Base-by-base conservation (phyloP, 805 yeast genomes). In the Candida piceae region DNA sequence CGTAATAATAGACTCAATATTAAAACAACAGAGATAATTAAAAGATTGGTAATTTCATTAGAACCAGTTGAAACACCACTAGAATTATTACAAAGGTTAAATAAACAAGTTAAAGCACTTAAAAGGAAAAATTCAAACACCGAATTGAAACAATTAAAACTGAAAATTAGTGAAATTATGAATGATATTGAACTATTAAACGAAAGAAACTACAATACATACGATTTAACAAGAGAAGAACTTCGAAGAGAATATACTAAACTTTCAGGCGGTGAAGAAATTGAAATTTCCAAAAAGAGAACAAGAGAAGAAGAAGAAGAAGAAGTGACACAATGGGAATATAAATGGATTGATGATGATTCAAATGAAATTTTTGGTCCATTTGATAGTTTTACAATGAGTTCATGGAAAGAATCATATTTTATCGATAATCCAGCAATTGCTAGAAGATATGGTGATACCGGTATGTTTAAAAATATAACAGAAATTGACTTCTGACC, bases 51-150 rank as follows among this genome's bases (percentile, higher is more conserved):
- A 3, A 54, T 40, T 2, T n/a, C 50, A 1, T 51, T 81, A 27
- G 72, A 77, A 32, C 77, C 82, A 0, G 78, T 73, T 3, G 88
- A 81, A 49, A 69, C 78, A 0, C 70, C 80, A 2, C 44, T 74
- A 53, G 85, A 80, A 48, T 72, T 77, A 1, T 54, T 81, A 23
- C 74, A 48, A 46, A 64, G 66, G 42, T 60, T 58, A 40, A 66
- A 55, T 52, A 56, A 23, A 36, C 40, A 47, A 34, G 58, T 40
- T 4, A 43, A 39, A 28, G 24, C 15, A 15, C 24, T 18, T 21
- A 46, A 41, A 42, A 39, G 47, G 46, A 32, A 47, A 35, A 35
- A 46, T 30, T 25, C 45, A 29, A 25, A 22, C 27, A 35, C 31
- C 6, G 9, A 24, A 26, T 33, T 30, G 34, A 35, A 19, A 31